Evolutionary conservation across 129 eudicot species (phyloP), one percentile per base, ranked within the genome.

Genomic region (Apium graveolens): DNA sequence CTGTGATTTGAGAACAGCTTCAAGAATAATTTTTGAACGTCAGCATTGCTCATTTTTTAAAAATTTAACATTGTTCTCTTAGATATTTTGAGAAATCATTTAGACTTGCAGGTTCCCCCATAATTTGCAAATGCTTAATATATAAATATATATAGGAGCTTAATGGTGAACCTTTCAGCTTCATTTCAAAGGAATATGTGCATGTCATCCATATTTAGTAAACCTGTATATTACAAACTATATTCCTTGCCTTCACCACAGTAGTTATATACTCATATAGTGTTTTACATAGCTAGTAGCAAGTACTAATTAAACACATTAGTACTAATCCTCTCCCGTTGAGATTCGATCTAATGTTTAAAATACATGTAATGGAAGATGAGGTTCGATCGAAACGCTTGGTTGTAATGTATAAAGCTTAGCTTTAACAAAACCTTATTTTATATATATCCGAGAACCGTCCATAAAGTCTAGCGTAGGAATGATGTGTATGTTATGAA

Each of bases 351-450:
- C 6, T 4, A 1, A n/a, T 73, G 34, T n/a, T 73, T 73, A 26
- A 26, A 44, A 73, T 73, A 44, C 20, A 26, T 44, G 14, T 73
- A 73, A 44, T 73, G 77, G 77, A 73, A 43, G 77, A n/a, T 44
- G 60, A 74, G 39, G 57, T 73, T 73, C 35, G 53, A 24, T 72
- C 0, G 2, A 70, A 14, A 73, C 44, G 76, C 31, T 43, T 73
- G 60, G 57, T 29, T 26, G 27, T 7, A 6, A 73, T 44, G 77
- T 11, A 44, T 43, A 44, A 74, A 74, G 77, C 10, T 44, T 5
- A 74, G 77, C 77, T 74, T 74, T 74, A 74, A 72, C 51, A 26
- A 26, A 2, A 60, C 68, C 68, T 70, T 37, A 21, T 8, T 72
- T 13, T 34, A 38, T 9, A 74, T 0, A 66, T 66, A 66, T 74